Evolutionary conservation across 1,284 basidiomycete genomes (phyloP).

Genomic region (Coniferiporia weirii): DNA sequence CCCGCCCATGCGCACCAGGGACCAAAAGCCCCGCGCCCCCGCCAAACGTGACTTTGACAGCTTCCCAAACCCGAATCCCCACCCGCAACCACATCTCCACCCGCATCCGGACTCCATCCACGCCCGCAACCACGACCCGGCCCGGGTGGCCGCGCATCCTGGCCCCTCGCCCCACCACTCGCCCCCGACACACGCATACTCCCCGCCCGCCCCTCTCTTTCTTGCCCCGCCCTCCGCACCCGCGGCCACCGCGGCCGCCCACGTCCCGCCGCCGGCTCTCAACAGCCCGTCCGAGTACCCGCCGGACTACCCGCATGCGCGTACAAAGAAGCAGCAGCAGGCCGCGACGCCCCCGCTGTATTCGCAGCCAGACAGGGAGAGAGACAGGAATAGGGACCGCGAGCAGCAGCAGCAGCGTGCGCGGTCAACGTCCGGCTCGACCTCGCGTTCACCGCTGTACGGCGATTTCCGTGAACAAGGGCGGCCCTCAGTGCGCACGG

Average conservation of each 20-base stretch:
- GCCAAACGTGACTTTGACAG: background rate
- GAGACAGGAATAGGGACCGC: slow-evolving; percentile 22
- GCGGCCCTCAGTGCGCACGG: background rate
- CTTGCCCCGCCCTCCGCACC: slow-evolving; percentile 2
- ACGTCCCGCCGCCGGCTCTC: slow-evolving; percentile 2
- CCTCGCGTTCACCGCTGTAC: slow-evolving; percentile 9
- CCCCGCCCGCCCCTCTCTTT: slow-evolving; percentile 21
- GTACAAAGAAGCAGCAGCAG: background rate
- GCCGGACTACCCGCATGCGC: slow-evolving; percentile 17
- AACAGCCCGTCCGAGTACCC: slow-evolving; percentile 13
- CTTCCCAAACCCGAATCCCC: background rate
- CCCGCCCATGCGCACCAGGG: background rate
- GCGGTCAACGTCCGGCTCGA: slow-evolving; percentile 4
- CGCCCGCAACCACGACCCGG: slow-evolving; percentile 10
- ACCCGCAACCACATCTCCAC: background rate
- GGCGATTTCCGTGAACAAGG: slow-evolving; percentile 6
- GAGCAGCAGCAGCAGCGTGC: slow-evolving; percentile 10
- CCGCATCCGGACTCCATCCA: slow-evolving; percentile 4
- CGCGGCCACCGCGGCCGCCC: slow-evolving; percentile 6
- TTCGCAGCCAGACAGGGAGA: slow-evolving; percentile 18
- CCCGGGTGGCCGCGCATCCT: background rate
- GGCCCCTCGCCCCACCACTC: slow-evolving; percentile 1
- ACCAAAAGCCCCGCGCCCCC: background rate
- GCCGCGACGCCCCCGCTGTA: slow-evolving; percentile 7
- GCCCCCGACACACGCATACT: slow-evolving; percentile 7